phyloP scores from a whole-genome alignment of 208 protist species.

The Angomonas deanei region DNA sequence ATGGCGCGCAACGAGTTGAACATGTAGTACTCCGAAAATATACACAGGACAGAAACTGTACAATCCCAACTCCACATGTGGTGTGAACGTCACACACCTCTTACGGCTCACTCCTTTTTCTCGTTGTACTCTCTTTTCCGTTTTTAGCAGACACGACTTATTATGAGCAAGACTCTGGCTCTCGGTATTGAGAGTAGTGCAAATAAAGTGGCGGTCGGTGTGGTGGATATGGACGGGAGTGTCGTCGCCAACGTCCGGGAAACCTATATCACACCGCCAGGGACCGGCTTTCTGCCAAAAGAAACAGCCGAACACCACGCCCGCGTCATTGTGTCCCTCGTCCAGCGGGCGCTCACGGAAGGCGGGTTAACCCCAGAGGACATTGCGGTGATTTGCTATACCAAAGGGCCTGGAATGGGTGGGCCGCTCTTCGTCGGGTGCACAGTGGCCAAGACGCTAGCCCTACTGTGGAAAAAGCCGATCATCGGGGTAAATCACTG shows the following conservation, averaged over 20 bases:
- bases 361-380: constrained; percentile 81
- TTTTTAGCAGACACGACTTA: too few species aligned
- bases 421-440: constrained; percentile 90
- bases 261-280: constrained; percentile 97
- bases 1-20: constrained; percentile 19
- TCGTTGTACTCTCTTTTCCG: neutral
- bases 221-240: constrained; percentile 90
- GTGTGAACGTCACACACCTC: too few species aligned
- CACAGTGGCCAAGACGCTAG: constrained; percentile 74
- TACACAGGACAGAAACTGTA: too few species aligned
- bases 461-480: constrained; percentile 85
- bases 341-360: constrained; percentile 91
- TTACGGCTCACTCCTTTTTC: neutral
- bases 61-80: too few species aligned
- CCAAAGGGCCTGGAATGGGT: constrained; percentile 97
- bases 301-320: constrained; percentile 98
- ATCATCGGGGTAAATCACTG: constrained; percentile 99
- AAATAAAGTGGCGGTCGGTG: constrained; percentile 99
- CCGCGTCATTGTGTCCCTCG: constrained; percentile 58
- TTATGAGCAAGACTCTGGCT: constrained; percentile 33
- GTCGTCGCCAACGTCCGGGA: constrained; percentile 96
- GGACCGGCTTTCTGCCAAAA: constrained; percentile 97
- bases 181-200: constrained; percentile 98
- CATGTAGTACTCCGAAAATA: too few species aligned
- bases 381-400: constrained; percentile 95